These are phyloP conservation scores for Euphorbia pulcherrima DNA, from an alignment of 345 rosid species.

Conservation along the genomic window DNA sequence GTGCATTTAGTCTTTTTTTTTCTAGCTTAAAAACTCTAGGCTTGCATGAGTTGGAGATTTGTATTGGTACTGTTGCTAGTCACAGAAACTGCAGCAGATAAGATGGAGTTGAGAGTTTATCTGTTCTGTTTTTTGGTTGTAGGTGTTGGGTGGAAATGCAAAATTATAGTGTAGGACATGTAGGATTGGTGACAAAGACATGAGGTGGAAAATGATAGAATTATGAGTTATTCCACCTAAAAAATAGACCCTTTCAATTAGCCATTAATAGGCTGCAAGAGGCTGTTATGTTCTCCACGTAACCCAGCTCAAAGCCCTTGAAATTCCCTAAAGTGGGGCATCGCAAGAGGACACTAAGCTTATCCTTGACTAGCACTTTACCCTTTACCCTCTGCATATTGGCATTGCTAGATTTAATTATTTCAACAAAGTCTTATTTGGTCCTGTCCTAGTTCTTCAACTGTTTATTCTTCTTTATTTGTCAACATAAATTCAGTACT, in stretches of 20 bases:
- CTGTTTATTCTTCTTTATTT: neutral
- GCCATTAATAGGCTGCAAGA: neutral
- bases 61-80: too few species aligned
- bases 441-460: conserved; percentile 6
- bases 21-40: too few species aligned
- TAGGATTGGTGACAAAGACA: too few species aligned
- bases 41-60: too few species aligned
- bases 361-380: neutral
- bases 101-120: too few species aligned
- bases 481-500: conserved; percentile 13
- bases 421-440: neutral
- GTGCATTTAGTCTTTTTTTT: too few species aligned
- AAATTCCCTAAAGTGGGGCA: conserved; percentile 23
- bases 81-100: too few species aligned
- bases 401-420: neutral
- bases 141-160: neutral
- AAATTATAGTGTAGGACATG: too few species aligned
- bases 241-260: too few species aligned
- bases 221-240: too few species aligned
- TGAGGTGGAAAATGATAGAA: too few species aligned
- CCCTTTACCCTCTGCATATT: neutral
- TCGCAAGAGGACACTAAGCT: neutral
- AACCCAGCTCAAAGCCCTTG: conserved; percentile 7
- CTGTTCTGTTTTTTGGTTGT: neutral
- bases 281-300: neutral